Base-by-base conservation (phyloP, 176 grass and related monocot genomes). In the Eleusine coracana region DNA sequence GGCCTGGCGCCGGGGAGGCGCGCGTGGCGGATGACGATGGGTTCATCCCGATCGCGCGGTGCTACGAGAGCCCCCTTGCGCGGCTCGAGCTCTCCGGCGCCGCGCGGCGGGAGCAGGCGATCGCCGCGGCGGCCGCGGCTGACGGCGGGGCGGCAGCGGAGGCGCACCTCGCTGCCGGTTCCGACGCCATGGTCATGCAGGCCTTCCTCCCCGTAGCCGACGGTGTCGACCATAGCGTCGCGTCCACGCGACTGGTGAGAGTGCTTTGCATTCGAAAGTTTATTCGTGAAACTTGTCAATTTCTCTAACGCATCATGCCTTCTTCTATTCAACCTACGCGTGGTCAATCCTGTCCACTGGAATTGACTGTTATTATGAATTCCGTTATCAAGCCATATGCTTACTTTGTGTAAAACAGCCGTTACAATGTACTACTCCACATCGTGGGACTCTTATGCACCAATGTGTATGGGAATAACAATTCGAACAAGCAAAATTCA, bases 241-340 rank as follows among this genome's bases (percentile, higher is more conserved):
- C 85, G 66, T 93, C 96, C 70, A 95, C 96, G 8, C 86, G 91
- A n/a, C 39, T 98, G 83, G 96, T 98, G 76, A 83, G 88, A 83
- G 88, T 66, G 28, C 40, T 42, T 42, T 42, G 40, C 40, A 42
- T 3, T 42, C 7, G 7, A 42, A 42, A 42, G 40, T 42, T 42
- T 7, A 5, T 7, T 42, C 40, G 31, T 34, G 2, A 34, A 2
- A 34, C 31, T 42, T 42, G 40, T 7, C 40, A 42, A 5, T 42
- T 42, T 3, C 2, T 3, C 40, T 7, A 42, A 42, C 7, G 40
- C 40, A 7, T 42, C 40, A 7, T 42, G 40, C 2, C 40, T 42
- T 42, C 40, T 42, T 42, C 6, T 42, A 42, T 42, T 7, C 7
- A 42, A 42, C 40, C 40, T 42, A 42, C 40, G 40, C 40, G 40